Evolutionary conservation across 345 rosid genomes (phyloP).

Genomic region (Geranium rotundifolium): DNA sequence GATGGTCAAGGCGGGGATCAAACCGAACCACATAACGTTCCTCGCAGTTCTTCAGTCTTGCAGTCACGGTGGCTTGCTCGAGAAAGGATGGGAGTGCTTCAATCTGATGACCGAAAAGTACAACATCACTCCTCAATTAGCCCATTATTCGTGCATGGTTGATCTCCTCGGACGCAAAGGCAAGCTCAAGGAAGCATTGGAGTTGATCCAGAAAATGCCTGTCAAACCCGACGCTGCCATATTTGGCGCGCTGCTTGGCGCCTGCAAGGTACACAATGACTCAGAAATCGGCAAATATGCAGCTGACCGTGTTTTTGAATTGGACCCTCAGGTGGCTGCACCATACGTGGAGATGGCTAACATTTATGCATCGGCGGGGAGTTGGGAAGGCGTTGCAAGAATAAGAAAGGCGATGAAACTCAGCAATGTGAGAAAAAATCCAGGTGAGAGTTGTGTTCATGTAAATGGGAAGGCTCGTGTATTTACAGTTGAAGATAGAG

Average conservation of each 20-base stretch:
- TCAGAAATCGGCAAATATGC: constrained; percentile 20
- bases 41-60: constrained; percentile 41
- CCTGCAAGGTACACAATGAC: constrained; percentile 31
- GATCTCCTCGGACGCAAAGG: constrained; percentile 47
- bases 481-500: too few relatives aligned
- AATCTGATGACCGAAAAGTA: constrained; percentile 31
- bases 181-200: constrained; percentile 24
- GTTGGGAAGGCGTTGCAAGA: constrained; percentile 16
- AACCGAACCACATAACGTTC: constrained; percentile 36
- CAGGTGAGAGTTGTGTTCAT: constrained; percentile 12
- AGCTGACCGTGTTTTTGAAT: constrained; percentile 19
- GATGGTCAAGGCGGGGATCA: constrained; percentile 23
- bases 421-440: constrained; percentile 18
- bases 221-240: constrained; percentile 28
- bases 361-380: constrained; percentile 23
- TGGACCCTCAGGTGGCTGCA: constrained; percentile 22
- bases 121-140: constrained; percentile 24
- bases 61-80: constrained; percentile 39
- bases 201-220: constrained; percentile 36
- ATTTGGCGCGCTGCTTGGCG: constrained; percentile 44
- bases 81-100: constrained; percentile 40
- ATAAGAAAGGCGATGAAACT: constrained; percentile 24
- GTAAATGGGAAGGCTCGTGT: too few relatives aligned
- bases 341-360: constrained; percentile 28
- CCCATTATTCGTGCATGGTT: constrained; percentile 44